Conservation (phyloP, 1,284 basidiomycete genomes). For the Sporisorium reilianum region DNA sequence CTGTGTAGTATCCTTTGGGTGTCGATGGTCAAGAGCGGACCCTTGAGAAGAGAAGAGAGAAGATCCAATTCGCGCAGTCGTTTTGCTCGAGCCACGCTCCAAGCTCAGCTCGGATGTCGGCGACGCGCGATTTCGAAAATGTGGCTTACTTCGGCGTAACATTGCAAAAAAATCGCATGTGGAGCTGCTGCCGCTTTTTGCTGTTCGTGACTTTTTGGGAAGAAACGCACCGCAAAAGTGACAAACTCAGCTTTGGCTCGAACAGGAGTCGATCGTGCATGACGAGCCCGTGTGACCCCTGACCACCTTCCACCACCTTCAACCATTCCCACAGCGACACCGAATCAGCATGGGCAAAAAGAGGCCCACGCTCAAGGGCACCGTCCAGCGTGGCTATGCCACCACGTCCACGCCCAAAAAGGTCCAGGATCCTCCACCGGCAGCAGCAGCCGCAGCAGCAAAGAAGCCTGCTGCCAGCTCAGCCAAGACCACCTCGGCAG, state of each 20-base stretch:
- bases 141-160: constrained; percentile 13
- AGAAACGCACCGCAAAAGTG: constrained; percentile 15
- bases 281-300: constrained; percentile 22
- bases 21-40: background rate
- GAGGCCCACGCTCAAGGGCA: constrained; percentile 63
- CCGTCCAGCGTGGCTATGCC: constrained; percentile 65
- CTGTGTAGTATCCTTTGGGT: background rate
- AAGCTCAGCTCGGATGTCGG: constrained; percentile 27
- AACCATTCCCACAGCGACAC: background rate
- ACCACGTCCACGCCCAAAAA: constrained; percentile 79
- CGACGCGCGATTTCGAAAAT: background rate
- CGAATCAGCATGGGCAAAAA: constrained; percentile 57
- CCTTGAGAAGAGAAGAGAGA: constrained; percentile 10
- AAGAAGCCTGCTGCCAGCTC: constrained; percentile 65
- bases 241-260: constrained; percentile 12
- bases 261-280: background rate
- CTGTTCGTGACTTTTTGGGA: constrained; percentile 23
- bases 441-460: constrained; percentile 33
- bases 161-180: constrained; percentile 13
- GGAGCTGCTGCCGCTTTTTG: constrained; percentile 22
- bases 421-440: constrained; percentile 74
- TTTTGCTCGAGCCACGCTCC: constrained; percentile 29
- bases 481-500: constrained; percentile 35
- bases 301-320: constrained; percentile 3
- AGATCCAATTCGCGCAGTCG: constrained; percentile 19